phyloP scores from a whole-genome alignment of 2,329 filamentous ascomycete genomes.

The Tolypocladium endophyticum region DNA sequence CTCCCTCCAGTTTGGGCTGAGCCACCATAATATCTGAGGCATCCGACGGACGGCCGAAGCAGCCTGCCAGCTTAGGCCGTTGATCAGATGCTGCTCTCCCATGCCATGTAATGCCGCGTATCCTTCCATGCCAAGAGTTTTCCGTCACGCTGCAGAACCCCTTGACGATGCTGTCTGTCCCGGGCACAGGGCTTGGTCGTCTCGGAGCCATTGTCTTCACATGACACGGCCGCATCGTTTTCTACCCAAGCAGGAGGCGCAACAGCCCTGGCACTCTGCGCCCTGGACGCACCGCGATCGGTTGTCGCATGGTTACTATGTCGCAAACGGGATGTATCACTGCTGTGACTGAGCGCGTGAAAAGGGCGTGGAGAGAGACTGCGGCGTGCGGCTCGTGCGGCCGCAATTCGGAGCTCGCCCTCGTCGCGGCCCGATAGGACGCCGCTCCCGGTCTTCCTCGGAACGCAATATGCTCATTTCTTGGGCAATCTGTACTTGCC shows the following conservation, averaged over 20 bases:
- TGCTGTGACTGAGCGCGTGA: not conserved
- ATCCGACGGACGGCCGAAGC: not conserved
- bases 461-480: constrained; percentile 30
- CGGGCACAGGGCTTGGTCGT: not conserved
- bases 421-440: not conserved
- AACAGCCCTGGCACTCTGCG: not conserved
- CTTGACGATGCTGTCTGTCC: not conserved
- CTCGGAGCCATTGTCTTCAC: not conserved
- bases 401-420: not conserved
- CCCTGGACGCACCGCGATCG: not conserved
- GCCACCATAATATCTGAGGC: not conserved
- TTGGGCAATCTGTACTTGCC: constrained; percentile 60
- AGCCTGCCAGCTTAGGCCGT: not conserved
- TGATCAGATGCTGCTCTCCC: not conserved
- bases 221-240: not conserved
- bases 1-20: not conserved
- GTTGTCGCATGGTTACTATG: not conserved
- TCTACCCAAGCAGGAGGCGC: not conserved
- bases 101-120: not conserved
- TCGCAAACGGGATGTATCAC: not conserved
- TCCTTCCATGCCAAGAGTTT: not conserved
- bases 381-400: not conserved
- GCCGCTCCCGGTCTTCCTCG: not conserved
- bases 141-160: not conserved
- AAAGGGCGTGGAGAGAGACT: not conserved